Conservation (phyloP, 2,329 filamentous ascomycete species). For the Chaetomiaceae sp. region DNA sequence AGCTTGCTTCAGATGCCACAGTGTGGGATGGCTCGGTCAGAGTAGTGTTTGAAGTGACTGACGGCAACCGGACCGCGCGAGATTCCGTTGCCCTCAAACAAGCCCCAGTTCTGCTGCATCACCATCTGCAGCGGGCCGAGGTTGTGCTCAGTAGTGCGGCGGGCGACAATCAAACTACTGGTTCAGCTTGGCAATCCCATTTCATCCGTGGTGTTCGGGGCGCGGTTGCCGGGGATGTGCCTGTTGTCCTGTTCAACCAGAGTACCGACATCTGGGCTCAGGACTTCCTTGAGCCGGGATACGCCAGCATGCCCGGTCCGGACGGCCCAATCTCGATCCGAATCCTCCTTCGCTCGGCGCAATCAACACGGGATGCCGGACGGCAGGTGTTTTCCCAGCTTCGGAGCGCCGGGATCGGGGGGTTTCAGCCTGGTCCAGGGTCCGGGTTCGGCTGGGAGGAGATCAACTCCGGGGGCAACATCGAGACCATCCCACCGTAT, state of each 20-base stretch:
- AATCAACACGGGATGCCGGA: constrained; percentile 3
- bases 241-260: constrained; percentile 6
- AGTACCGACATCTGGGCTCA: constrained; percentile 11
- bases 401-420: background rate
- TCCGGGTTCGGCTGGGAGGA: constrained; percentile 11
- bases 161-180: background rate
- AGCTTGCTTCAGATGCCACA: constrained; percentile 23
- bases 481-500: constrained; percentile 11
- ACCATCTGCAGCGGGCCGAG: constrained; percentile 33
- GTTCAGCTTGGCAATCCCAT: background rate
- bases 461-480: constrained; percentile 13
- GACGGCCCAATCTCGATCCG: constrained; percentile 4
- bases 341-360: constrained; percentile 9
- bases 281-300: constrained; percentile 7
- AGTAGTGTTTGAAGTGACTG: constrained; percentile 31
- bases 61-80: constrained; percentile 15
- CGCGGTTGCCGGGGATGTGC: background rate
- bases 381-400: constrained; percentile 11
- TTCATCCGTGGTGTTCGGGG: background rate
- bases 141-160: constrained; percentile 3
- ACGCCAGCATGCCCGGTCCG: constrained; percentile 10
- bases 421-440: background rate
- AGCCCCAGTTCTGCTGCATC: constrained; percentile 37
- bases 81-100: constrained; percentile 34
- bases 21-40: constrained; percentile 31